Percentiles rank a stretch among this genome's conserved stretches.
phyloP scores from a whole-genome alignment of 1,284 basidiomycete genomes.

The Vanrija humicola region DNA sequence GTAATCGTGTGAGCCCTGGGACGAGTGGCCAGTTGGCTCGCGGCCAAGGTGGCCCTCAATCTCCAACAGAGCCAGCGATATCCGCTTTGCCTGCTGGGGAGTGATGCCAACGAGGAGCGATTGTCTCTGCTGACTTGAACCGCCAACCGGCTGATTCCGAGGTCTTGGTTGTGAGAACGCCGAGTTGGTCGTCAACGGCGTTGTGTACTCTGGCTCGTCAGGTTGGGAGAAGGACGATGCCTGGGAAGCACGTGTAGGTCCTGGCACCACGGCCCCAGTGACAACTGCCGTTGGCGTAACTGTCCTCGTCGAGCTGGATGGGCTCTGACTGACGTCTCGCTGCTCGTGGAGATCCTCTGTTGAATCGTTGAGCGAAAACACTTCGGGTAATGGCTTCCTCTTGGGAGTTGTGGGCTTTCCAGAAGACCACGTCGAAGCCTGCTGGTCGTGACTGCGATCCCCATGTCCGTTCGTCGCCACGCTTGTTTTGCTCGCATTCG shows the following conservation, averaged over 20 bases:
- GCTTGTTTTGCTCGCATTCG: neutral
- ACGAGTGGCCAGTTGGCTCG: neutral
- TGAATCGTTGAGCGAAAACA: too few species aligned
- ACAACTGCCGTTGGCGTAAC: neutral
- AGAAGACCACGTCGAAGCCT: too few species aligned
- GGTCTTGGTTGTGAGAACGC: neutral
- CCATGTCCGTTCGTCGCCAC: neutral
- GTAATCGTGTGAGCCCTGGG: too few species aligned
- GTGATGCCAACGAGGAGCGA: constrained; percentile 33
- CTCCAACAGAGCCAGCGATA: constrained; percentile 40
- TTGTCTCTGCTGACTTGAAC: constrained; percentile 20
- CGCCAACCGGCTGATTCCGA: neutral
- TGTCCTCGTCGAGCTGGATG: neutral
- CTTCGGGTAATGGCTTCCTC: too few species aligned
- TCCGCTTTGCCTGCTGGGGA: constrained; percentile 39
- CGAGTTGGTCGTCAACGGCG: neutral
- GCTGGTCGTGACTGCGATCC: too few species aligned
- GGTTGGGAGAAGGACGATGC: too few species aligned
- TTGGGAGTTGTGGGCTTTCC: too few species aligned
- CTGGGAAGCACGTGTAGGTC: neutral
- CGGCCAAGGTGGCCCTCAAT: constrained; percentile 30
- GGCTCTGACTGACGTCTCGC: neutral
- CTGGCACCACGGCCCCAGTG: neutral
- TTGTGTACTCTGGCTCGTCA: neutral
- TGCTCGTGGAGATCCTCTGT: neutral